Conservation (phyloP, 169 alveolate genomes). For the Theileria sp. region DNA sequence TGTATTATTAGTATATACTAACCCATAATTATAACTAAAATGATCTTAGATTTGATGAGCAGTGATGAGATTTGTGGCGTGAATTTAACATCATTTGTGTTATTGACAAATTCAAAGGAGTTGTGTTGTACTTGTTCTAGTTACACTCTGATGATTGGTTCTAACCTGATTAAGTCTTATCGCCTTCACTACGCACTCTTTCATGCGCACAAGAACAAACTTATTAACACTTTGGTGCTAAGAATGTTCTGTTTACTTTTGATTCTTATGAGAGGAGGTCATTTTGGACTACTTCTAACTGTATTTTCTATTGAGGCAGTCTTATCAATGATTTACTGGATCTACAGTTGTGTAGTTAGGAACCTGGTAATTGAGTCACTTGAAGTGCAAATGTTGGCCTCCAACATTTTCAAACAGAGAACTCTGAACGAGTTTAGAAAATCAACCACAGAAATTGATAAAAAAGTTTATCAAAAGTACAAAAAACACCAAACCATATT, state of each 20-base stretch:
- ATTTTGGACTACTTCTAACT: slow-evolving; percentile 17
- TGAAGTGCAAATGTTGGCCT: slow-evolving; percentile 39
- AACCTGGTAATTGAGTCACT: slow-evolving; percentile 40
- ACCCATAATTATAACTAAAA: too few species aligned
- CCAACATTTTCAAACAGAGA: slow-evolving; percentile 43
- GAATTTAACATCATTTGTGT: slow-evolving; percentile 48
- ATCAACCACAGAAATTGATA: background rate
- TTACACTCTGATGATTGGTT: slow-evolving; percentile 60
- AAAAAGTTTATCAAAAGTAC: slow-evolving; percentile 1
- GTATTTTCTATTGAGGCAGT: slow-evolving; percentile 24
- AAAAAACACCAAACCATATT: background rate
- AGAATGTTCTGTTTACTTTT: slow-evolving; percentile 41
- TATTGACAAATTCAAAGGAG: slow-evolving; percentile 40
- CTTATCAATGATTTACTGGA: slow-evolving; percentile 21
- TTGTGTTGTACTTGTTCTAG: slow-evolving; percentile 53
- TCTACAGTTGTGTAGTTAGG: slow-evolving; percentile 25
- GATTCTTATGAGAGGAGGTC: slow-evolving; percentile 34
- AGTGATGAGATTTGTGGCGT: slow-evolving; percentile 51
- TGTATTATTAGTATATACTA: background rate
- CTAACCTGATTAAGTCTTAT: slow-evolving; percentile 53
- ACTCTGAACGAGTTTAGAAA: slow-evolving; percentile 7
- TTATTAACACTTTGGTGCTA: slow-evolving; percentile 26
- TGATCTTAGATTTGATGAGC: background rate
- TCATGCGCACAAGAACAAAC: slow-evolving; percentile 36
- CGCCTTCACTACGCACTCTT: slow-evolving; percentile 44